A percentile compares a stretch with the other conserved stretches of the same genome.
phyloP scores from a whole-genome alignment of 768 basidiomycete species.

The Coprinopsis marcescibilis region DNA sequence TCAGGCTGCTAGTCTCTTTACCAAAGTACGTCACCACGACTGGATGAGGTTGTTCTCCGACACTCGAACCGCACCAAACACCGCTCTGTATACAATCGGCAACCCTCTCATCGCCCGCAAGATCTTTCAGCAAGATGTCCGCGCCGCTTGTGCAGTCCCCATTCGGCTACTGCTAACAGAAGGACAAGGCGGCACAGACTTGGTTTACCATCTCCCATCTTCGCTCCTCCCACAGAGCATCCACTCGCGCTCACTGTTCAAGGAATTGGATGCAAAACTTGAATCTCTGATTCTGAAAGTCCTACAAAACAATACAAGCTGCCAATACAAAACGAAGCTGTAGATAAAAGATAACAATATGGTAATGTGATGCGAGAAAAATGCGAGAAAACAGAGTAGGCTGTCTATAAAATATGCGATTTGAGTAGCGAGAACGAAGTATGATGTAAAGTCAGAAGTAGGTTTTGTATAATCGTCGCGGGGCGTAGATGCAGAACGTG shows the following conservation, averaged over 20 bases:
- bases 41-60: constrained; percentile 30
- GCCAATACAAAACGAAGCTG: not conserved
- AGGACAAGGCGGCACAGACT: not conserved
- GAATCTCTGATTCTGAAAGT: not conserved
- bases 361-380: too few species aligned
- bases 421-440: too few species aligned
- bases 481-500: too few species aligned
- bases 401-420: too few species aligned
- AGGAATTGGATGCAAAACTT: not conserved
- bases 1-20: constrained; percentile 31
- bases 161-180: constrained; percentile 34
- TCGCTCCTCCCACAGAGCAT: not conserved
- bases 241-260: not conserved
- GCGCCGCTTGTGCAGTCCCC: constrained; percentile 38
- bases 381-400: too few species aligned
- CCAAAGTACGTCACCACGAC: constrained; percentile 28
- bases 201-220: not conserved
- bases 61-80: constrained; percentile 20
- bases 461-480: too few species aligned
- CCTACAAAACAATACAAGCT: not conserved
- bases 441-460: too few species aligned
- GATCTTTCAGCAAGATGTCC: constrained; percentile 36
- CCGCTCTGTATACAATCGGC: constrained; percentile 41
- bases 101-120: constrained; percentile 46
- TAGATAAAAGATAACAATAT: not conserved